These are phyloP conservation scores for Carpinus viminea DNA, from an alignment of 306 rosid species.

Conservation along the genomic window DNA sequence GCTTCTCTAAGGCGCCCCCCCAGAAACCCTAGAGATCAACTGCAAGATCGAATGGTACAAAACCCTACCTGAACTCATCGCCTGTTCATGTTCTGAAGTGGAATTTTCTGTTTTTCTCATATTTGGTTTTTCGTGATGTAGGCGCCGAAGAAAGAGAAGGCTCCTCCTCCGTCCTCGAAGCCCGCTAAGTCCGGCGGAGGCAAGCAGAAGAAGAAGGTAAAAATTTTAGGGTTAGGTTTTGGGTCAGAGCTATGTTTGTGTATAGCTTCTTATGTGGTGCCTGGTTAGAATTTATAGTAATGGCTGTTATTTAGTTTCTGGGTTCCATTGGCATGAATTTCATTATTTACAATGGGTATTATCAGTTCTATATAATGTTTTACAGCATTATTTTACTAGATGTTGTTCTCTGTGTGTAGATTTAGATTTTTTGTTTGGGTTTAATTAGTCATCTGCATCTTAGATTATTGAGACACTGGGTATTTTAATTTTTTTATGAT, in stretches of 20 bases:
- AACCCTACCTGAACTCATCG: neutral
- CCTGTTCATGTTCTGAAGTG: neutral
- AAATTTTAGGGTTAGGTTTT: neutral
- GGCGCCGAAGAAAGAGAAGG: slow-evolving; percentile 41
- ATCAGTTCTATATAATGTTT: neutral
- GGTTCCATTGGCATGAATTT: neutral
- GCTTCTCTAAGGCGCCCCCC: neutral
- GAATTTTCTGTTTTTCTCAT: neutral
- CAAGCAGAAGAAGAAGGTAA: slow-evolving; percentile 42
- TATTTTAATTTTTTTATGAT: neutral
- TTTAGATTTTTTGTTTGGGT: neutral
- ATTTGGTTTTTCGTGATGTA: neutral
- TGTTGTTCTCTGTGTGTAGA: neutral
- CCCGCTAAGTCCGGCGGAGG: slow-evolving; percentile 39
- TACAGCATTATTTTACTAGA: neutral
- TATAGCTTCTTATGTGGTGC: neutral
- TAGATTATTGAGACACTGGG: neutral
- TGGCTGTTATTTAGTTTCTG: neutral
- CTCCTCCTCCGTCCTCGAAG: slow-evolving; percentile 37
- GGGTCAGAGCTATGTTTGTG: neutral
- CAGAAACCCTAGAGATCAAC: neutral
- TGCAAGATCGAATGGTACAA: neutral
- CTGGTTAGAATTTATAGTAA: neutral
- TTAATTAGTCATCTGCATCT: neutral
- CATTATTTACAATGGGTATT: neutral